Base-by-base conservation (phyloP, 2,329 filamentous ascomycete genomes). In the Calonectria hawksworthii region DNA sequence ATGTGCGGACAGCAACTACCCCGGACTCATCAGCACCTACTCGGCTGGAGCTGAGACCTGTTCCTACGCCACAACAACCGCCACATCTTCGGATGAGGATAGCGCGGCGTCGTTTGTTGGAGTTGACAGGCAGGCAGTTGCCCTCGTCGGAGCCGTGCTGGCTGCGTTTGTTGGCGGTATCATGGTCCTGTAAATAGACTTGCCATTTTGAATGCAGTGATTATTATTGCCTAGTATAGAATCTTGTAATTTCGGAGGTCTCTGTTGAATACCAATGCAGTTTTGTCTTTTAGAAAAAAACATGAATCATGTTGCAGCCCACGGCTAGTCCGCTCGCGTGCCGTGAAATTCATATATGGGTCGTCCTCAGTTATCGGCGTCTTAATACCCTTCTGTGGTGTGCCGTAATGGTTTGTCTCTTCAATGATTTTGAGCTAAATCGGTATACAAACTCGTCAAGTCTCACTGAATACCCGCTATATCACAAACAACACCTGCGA, bases 1-100 rank as follows among this genome's bases (percentile, higher is more conserved):
- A 34, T 65, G 61, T 13, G 61, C 61, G 2, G 61, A 65, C 28
- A 65, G 61, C 38, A 65, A 65, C 61, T 65, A 65, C 41, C 61
- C 61, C 16, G 61, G 61, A 21, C 13, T 65, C 26, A 16, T 65
- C 16, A 38, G 38, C 26, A 28, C 26, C 61, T 65, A 65, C 28
- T 47, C 38, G 10, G 61, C 61, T 11, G 41, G 61, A 14, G 61
- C 38, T 5, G 61, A 65, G 61, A 65, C 61, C 7, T 65, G 61
- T 21, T 32, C 61, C 7, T 65, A 65, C 30, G 61, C 61, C 6
- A 65, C 61, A 16, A 32, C 61, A 0, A 65, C 61, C 1, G 61
- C 61, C 14, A 65, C 41, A 2, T 65, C 61, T 6, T 44, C 41
- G 10, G 61, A 65, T 5, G 38, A 47, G 3, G 41, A 50, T 2